Evolutionary conservation across 2,329 filamentous ascomycete genomes (phyloP).

Genomic region (Fusarium fracticaudum): DNA sequence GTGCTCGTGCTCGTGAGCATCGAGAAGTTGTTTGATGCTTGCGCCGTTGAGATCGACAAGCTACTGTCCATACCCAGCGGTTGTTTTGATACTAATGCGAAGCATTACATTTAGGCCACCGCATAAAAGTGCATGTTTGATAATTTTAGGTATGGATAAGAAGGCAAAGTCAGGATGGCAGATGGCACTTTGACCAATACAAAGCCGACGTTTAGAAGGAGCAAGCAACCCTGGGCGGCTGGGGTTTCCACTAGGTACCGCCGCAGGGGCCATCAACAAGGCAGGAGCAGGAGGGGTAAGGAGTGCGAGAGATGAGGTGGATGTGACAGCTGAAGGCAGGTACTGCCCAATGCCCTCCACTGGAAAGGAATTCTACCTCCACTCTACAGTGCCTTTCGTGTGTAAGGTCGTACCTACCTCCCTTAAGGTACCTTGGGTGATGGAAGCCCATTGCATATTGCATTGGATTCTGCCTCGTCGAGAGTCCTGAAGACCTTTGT

Average conservation of each 20-base stretch:
- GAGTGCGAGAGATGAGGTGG: conserved; percentile 6
- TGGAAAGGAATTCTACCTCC: not conserved
- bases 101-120: conserved; percentile 24
- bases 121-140: conserved; percentile 17
- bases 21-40: conserved; percentile 12
- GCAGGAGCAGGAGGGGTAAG: conserved; percentile 24
- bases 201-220: not conserved
- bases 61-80: not conserved
- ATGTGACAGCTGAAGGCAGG: not conserved
- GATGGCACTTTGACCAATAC: not conserved
- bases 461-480: conserved; percentile 19
- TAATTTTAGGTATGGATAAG: not conserved
- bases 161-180: not conserved
- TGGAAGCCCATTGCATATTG: not conserved
- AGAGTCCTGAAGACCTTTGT: not conserved
- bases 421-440: not conserved
- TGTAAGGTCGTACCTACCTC: not conserved
- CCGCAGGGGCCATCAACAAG: not conserved
- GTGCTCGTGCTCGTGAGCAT: conserved; percentile 18
- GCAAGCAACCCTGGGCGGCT: not conserved
- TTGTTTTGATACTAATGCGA: conserved; percentile 22
- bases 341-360: not conserved
- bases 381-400: not conserved
- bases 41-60: conserved; percentile 10
- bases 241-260: not conserved